These are phyloP conservation scores for Alternaria dauci DNA, from an alignment of 2,329 filamentous ascomycete genomes.

Conservation along the genomic window DNA sequence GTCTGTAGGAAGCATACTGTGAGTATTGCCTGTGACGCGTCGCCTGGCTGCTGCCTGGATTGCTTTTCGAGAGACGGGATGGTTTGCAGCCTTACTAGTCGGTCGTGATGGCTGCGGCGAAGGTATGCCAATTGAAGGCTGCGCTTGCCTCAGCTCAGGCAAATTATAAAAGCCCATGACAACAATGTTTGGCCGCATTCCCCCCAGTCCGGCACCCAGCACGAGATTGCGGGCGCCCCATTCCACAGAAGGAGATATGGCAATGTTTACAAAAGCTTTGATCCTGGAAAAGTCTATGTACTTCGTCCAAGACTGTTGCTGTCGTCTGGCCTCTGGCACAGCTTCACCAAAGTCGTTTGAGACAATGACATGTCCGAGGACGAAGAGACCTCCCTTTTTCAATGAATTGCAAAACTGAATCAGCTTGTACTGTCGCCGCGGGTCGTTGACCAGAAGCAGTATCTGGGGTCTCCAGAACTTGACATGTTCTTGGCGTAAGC, in stretches of 20 bases:
- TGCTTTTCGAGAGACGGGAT: constrained; percentile 45
- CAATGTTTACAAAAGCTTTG: constrained; percentile 88
- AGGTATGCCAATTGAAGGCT: constrained; percentile 66
- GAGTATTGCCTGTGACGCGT: constrained; percentile 61
- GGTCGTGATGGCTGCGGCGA: constrained; percentile 53
- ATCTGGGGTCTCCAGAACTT: constrained; percentile 95
- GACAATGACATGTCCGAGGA: constrained; percentile 87
- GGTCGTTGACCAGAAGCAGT: constrained; percentile 82
- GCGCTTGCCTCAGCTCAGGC: constrained; percentile 73
- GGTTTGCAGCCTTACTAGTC: constrained; percentile 37
- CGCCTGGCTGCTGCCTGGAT: constrained; percentile 46
- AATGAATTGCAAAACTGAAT: constrained; percentile 92
- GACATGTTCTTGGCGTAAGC: constrained; percentile 86
- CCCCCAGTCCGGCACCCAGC: constrained; percentile 80
- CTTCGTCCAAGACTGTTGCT: constrained; percentile 83
- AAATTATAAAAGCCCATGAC: constrained; percentile 82
- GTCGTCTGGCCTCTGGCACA: constrained; percentile 80
- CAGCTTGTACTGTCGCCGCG: constrained; percentile 79
- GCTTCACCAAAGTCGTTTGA: constrained; percentile 81
- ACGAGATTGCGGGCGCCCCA: constrained; percentile 88
- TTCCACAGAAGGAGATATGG: constrained; percentile 81
- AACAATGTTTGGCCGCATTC: constrained; percentile 89
- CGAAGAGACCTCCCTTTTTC: constrained; percentile 86
- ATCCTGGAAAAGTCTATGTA: constrained; percentile 87
- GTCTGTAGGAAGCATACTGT: constrained; percentile 72